Evolutionary conservation across 345 rosid genomes (phyloP).

Genomic region (Cochlearia excelsa): DNA sequence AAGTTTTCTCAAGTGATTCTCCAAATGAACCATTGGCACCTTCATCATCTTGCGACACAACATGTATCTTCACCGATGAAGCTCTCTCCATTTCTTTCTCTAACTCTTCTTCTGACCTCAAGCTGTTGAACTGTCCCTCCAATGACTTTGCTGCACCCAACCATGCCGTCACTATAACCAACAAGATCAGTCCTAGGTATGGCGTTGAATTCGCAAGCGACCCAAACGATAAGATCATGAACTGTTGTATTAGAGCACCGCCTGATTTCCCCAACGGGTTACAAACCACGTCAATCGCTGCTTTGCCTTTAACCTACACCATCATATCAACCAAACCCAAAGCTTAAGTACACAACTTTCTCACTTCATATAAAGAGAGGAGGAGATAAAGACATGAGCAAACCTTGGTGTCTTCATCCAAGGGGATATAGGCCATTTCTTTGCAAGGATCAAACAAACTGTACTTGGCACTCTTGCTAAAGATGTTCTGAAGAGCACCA

Average conservation of each 20-base stretch:
- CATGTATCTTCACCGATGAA: constrained; percentile 59
- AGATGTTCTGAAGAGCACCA: constrained; percentile 95
- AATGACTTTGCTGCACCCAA: constrained; percentile 81
- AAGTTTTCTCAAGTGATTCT: constrained; percentile 28
- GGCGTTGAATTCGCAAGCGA: constrained; percentile 95
- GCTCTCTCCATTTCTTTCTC: constrained; percentile 95
- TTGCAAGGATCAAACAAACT: constrained; percentile 97
- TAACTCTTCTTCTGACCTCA: constrained; percentile 84
- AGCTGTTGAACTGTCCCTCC: constrained; percentile 68
- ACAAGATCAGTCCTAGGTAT: constrained; percentile 69
- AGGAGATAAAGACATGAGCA: neutral
- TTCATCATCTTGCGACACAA: constrained; percentile 53
- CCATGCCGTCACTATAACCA: constrained; percentile 85
- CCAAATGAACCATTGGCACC: constrained; percentile 43
- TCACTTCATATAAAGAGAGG: neutral
- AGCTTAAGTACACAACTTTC: neutral
- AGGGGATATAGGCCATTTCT: constrained; percentile 96
- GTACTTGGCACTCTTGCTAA: constrained; percentile 99
- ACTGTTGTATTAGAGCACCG: constrained; percentile 93
- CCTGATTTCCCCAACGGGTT: constrained; percentile 96
- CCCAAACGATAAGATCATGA: constrained; percentile 90
- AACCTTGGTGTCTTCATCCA: constrained; percentile 99
- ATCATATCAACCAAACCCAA: neutral
- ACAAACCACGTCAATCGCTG: constrained; percentile 95
- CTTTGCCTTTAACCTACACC: constrained; percentile 89